Base-by-base conservation (phyloP, 768 basidiomycete species). In the Cytidiella melzeri region DNA sequence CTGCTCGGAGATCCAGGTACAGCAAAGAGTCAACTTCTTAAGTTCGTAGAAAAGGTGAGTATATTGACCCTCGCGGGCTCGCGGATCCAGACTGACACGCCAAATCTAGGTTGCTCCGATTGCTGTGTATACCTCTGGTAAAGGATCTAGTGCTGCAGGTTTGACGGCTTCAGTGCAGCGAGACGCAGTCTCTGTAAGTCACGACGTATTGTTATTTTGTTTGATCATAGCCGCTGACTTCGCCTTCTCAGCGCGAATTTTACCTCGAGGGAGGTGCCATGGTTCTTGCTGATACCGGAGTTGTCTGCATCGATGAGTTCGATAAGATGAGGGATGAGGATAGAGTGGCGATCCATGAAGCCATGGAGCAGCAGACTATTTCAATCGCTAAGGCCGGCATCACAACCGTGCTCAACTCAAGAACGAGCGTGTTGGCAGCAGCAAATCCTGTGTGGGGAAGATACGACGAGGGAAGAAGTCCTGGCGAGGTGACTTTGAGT, bases 311-410 rank as follows among this genome's bases (percentile, higher is more conserved):
- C 61, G 96, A 99, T 59, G 96, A 99, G 66, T 99, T 99, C 59
- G 96, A 99, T 70, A 99, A 99, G 73, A 99, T 99, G 96, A 77
- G 95, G 34, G 96, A 99, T 57, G 95, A 98, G 67, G 96, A 99
- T 65, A 83, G 96, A 48, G 96, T 98, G 4, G 96, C 96, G 0
- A 98, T 98, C 52, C 96, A 98, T 67, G 96, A 98, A 70, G 96
- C 95, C 12, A 99, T 99, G 96, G 96, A 99, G 61, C 96, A 99
- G 62, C 95, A 98, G 62, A 99, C 96, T 0, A 98, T 99, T 57
- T 98, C 96, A 1, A 97, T 99, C 55, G 95, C 95, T 15, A 98
- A 99, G 65, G 96, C 96, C 3, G 96, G 95, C 53, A 99, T 99
- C 48, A 97, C 96, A 0, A 99, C 95, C 2, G 92, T 97, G 5